A percentile compares a stretch with the other conserved stretches of the same genome.
Evolutionary conservation across 2,329 filamentous ascomycete genomes (phyloP).

Genomic region (Trichoderma arundinaceum): DNA sequence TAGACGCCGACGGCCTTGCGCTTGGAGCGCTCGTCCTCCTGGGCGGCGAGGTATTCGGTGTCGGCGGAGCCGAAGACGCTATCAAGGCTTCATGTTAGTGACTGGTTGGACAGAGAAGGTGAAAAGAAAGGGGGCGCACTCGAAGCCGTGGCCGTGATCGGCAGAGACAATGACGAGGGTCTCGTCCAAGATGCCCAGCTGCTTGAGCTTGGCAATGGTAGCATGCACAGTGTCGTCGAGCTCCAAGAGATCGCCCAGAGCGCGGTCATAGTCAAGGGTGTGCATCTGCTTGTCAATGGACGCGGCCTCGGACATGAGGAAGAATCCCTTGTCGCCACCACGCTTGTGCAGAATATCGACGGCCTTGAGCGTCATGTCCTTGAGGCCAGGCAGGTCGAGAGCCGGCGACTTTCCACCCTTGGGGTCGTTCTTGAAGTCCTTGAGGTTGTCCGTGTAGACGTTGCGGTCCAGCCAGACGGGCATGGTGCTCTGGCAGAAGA

Average conservation of each 20-base stretch:
- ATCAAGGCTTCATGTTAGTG: constrained; percentile 1
- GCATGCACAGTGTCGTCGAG: constrained; percentile 82
- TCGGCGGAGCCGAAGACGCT: constrained; percentile 79
- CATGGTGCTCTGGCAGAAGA: constrained; percentile 77
- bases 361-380: constrained; percentile 89
- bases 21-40: constrained; percentile 72
- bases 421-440: constrained; percentile 70
- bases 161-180: constrained; percentile 82
- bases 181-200: constrained; percentile 70
- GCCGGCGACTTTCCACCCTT: constrained; percentile 68
- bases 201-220: constrained; percentile 71
- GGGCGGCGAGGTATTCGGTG: constrained; percentile 73
- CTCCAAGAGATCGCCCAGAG: constrained; percentile 82
- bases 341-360: constrained; percentile 75
- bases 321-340: constrained; percentile 74
- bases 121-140: constrained; percentile 45
- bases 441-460: constrained; percentile 74
- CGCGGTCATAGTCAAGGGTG: constrained; percentile 80
- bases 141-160: constrained; percentile 90
- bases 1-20: constrained; percentile 77
- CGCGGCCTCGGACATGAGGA: constrained; percentile 86
- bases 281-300: constrained; percentile 94
- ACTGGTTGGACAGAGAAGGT: background rate
- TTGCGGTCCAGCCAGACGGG: constrained; percentile 89
- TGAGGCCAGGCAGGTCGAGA: constrained; percentile 78